phyloP scores from a whole-genome alignment of 192 early-diverging fungal genomes.

The Jimgerdemannia flammicorona region DNA sequence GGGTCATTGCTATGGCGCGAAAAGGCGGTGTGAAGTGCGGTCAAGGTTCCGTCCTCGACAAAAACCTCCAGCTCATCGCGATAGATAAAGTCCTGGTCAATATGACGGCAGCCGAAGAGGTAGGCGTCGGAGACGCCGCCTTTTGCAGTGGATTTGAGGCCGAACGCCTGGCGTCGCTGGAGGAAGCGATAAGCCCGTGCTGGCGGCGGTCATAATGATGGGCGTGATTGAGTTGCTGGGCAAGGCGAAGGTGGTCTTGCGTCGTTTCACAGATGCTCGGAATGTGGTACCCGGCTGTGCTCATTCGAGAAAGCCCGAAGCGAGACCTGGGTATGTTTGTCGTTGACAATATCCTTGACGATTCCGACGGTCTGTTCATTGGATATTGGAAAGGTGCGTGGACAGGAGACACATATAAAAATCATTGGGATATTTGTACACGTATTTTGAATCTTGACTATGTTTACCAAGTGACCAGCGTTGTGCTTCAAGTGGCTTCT shows the following conservation, averaged over 20 bases:
- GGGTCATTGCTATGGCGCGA: constrained; percentile 41
- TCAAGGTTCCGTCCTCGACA: constrained; percentile 47
- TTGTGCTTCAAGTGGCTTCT: constrained; percentile 50
- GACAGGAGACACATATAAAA: neutral
- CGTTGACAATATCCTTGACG: constrained; percentile 23
- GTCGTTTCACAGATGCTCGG: constrained; percentile 22
- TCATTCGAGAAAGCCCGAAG: constrained; percentile 21
- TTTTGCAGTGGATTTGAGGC: neutral
- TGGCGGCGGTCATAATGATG: constrained; percentile 87
- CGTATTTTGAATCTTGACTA: neutral
- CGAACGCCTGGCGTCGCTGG: constrained; percentile 17
- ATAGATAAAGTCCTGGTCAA: constrained; percentile 69
- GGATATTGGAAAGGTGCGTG: neutral
- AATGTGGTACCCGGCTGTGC: neutral
- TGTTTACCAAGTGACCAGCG: constrained; percentile 5
- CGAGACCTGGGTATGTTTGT: constrained; percentile 27
- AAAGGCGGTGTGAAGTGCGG: constrained; percentile 53
- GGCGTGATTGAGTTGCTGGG: constrained; percentile 61
- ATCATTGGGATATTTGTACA: neutral
- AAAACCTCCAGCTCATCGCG: constrained; percentile 51
- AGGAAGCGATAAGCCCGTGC: constrained; percentile 94
- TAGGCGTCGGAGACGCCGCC: constrained; percentile 4
- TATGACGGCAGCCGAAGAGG: constrained; percentile 81
- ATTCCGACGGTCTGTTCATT: constrained; percentile 16
- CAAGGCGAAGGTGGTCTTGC: constrained; percentile 42